phyloP scores from a whole-genome alignment of 1,284 basidiomycete genomes.

The Malassezia psittaci region DNA sequence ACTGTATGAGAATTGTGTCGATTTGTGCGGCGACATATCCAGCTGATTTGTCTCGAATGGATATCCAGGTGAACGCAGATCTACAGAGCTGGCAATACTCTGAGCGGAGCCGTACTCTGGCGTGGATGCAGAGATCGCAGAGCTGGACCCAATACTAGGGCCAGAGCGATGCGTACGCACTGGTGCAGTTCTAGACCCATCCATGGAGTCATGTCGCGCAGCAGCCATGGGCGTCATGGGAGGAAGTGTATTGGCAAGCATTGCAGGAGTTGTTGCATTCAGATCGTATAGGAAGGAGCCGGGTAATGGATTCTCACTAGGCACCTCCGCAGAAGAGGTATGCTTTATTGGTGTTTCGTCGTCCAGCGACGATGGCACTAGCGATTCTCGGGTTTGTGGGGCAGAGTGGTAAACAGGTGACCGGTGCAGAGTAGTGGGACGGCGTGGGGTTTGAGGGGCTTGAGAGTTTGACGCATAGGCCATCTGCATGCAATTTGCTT shows the following conservation, averaged over 20 bases:
- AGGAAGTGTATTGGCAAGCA: not conserved
- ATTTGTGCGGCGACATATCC: constrained; percentile 4
- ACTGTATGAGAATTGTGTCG: not conserved
- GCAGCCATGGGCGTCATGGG: constrained; percentile 6
- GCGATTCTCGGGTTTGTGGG: not conserved
- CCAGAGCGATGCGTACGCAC: constrained; percentile 4
- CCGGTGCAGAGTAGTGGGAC: not conserved
- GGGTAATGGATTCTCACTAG: not conserved
- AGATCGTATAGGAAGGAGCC: constrained; percentile 1
- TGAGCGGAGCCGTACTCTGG: constrained; percentile 7
- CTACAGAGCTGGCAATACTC: constrained; percentile 3
- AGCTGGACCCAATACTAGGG: constrained; percentile 2
- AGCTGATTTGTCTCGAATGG: not conserved
- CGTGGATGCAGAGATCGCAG: constrained; percentile 4
- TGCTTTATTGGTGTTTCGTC: not conserved
- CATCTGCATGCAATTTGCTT: not conserved
- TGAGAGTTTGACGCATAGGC: not conserved
- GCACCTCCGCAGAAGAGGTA: not conserved
- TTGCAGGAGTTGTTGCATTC: not conserved
- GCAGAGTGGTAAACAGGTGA: not conserved
- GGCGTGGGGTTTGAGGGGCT: not conserved
- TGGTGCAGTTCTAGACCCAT: not conserved
- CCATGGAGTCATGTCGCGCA: not conserved
- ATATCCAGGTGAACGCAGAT: constrained; percentile 1
- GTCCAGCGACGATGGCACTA: constrained; percentile 1